Evolutionary conservation across 2,329 filamentous ascomycete species (phyloP).

Genomic region (Monilinia fructigena): DNA sequence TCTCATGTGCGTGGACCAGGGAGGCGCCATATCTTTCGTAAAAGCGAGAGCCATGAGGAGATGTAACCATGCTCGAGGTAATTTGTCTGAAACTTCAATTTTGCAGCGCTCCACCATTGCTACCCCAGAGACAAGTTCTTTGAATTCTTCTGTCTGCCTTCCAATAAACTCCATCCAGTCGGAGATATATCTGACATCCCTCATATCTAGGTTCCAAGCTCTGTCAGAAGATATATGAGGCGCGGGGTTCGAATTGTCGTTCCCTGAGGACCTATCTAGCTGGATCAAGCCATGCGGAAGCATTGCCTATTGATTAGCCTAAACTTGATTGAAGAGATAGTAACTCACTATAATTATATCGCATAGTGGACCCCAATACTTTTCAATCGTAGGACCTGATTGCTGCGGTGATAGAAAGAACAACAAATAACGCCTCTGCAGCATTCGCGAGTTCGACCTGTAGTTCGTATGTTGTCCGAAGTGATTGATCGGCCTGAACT

Average conservation of each 20-base stretch:
- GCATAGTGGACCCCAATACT: slow-evolving; percentile 48
- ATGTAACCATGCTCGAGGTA: slow-evolving; percentile 33
- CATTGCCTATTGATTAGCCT: slow-evolving; percentile 9
- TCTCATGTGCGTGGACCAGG: slow-evolving; percentile 19
- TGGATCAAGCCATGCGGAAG: slow-evolving; percentile 4
- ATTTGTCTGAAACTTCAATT: slow-evolving; percentile 28
- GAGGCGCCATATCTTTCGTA: slow-evolving; percentile 25
- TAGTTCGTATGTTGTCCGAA: slow-evolving; percentile 30
- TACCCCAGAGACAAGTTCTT: slow-evolving; percentile 1
- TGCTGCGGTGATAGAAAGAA: slow-evolving; percentile 46
- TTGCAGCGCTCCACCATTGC: slow-evolving; percentile 16
- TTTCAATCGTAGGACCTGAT: slow-evolving; percentile 43
- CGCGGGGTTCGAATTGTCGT: not conserved
- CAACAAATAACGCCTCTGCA: slow-evolving; percentile 43
- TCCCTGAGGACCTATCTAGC: not conserved
- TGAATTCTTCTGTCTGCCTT: not conserved
- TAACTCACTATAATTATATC: slow-evolving; percentile 38
- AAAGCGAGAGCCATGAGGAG: slow-evolving; percentile 29
- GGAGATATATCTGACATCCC: not conserved
- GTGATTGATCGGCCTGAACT: slow-evolving; percentile 26
- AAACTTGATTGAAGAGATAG: not conserved
- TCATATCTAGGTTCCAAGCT: not conserved
- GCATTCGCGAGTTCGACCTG: slow-evolving; percentile 45
- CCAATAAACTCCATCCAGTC: slow-evolving; percentile 9
- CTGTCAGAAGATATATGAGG: not conserved